A percentile compares a stretch with the other conserved stretches of the same genome.
Conservation (phyloP, 345 rosid genomes). For the Theobroma cacao region DNA sequence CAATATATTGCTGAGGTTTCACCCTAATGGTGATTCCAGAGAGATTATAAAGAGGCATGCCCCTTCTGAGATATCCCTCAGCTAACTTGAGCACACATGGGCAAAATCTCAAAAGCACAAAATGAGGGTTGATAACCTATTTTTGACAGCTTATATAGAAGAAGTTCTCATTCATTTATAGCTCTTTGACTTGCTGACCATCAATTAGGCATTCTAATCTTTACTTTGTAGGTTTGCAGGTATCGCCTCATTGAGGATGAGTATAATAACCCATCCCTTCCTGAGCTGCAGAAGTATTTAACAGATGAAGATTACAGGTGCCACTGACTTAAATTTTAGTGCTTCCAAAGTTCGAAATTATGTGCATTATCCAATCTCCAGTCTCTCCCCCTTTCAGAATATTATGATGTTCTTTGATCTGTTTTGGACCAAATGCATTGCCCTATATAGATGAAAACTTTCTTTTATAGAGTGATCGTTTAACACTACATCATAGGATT, state of each 20-base stretch:
- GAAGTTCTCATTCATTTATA: background rate
- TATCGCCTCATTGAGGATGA: slow-evolving; percentile 77
- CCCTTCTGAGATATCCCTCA: background rate
- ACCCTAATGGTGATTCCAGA: background rate
- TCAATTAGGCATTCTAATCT: slow-evolving; percentile 9
- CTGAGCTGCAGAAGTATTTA: slow-evolving; percentile 71
- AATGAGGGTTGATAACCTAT: background rate
- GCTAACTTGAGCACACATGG: background rate
- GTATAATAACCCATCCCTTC: slow-evolving; percentile 62
- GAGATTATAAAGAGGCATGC: background rate
- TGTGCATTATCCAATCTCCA: background rate
- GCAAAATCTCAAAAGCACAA: background rate
- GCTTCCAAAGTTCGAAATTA: background rate
- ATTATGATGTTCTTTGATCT: background rate
- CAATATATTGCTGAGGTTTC: background rate
- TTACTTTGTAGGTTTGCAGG: slow-evolving; percentile 68
- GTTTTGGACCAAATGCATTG: background rate
- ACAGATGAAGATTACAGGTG: slow-evolving; percentile 89
- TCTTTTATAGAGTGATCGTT: background rate
- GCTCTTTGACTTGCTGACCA: background rate
- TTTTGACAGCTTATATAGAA: background rate
- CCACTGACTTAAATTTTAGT: slow-evolving; percentile 6
- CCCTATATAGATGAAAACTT: background rate
- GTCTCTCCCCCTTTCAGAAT: background rate
- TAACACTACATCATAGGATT: background rate